Conservation (phyloP, 208 protist species). For the Tetramitus jugosus region DNA sequence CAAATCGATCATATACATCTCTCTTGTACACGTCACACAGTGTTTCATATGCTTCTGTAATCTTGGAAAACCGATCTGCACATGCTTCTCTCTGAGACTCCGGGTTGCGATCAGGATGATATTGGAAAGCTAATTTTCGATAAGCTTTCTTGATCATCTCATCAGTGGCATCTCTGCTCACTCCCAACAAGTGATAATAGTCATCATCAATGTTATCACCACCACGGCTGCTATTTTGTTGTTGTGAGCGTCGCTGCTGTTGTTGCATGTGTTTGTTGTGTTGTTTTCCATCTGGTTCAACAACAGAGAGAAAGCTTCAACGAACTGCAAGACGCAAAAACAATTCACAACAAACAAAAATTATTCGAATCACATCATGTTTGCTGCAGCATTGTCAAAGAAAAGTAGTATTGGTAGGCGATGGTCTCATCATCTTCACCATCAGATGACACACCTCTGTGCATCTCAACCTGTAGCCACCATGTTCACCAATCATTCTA, state of each 20-base stretch:
- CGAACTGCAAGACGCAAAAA: too few species aligned
- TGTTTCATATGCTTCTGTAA: conserved; percentile 6
- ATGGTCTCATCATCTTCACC: too few species aligned
- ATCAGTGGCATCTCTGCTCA: background rate
- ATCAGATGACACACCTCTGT: too few species aligned
- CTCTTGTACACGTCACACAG: background rate
- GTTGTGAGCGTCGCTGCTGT: background rate
- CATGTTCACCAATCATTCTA: too few species aligned
- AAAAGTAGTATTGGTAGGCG: too few species aligned
- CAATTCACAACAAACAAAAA: too few species aligned
- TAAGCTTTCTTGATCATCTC: background rate
- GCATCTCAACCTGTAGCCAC: too few species aligned
- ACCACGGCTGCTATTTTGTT: background rate
- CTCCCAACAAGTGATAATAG: background rate
- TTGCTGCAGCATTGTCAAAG: too few species aligned
- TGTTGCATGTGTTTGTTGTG: background rate
- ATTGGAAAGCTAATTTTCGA: conserved; percentile 7
- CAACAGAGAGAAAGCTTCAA: too few species aligned
- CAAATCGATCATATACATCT: conserved; percentile 2
- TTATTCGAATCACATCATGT: too few species aligned
- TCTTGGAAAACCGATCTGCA: background rate
- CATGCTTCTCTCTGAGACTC: background rate
- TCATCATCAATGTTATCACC: background rate
- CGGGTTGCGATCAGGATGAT: background rate
- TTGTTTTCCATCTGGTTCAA: too few species aligned